These are phyloP conservation scores for Persicaria tinctoria DNA, from an alignment of 148 eudicot species.

Conservation along the genomic window DNA sequence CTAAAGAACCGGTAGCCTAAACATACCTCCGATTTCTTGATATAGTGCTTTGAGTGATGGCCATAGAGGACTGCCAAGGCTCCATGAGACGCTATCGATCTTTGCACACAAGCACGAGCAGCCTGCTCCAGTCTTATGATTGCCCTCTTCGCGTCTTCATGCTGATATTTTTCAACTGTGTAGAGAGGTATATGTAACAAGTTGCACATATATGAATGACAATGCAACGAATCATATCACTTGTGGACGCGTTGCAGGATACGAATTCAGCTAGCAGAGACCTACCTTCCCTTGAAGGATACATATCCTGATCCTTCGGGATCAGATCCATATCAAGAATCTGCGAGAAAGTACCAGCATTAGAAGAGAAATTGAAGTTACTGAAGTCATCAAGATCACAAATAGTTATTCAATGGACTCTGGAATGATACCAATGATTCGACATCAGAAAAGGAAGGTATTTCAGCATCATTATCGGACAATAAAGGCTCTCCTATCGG, in stretches of 20 bases:
- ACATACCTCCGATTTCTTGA: slow-evolving; percentile 60
- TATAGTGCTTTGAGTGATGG: slow-evolving; percentile 42
- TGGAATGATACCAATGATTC: slow-evolving; percentile 30
- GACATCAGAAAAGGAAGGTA: slow-evolving; percentile 37
- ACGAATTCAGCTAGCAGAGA: not conserved
- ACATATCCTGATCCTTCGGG: slow-evolving; percentile 44
- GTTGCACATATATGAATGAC: too few species aligned
- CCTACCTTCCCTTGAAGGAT: slow-evolving; percentile 40
- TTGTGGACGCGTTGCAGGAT: too few species aligned
- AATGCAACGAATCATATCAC: too few species aligned
- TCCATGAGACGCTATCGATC: slow-evolving; percentile 49
- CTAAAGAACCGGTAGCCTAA: not conserved
- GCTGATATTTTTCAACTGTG: slow-evolving; percentile 46
- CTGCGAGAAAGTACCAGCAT: slow-evolving; percentile 27
- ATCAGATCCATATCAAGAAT: slow-evolving; percentile 82
- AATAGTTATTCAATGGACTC: not conserved
- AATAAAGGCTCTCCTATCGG: slow-evolving; percentile 16
- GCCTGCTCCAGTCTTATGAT: slow-evolving; percentile 58
- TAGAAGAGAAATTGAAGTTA: too few species aligned
- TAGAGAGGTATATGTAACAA: not conserved
- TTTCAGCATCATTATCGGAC: slow-evolving; percentile 31
- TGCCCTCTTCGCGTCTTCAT: slow-evolving; percentile 37
- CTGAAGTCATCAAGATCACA: not conserved
- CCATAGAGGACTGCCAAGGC: slow-evolving; percentile 60
- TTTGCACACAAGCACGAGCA: slow-evolving; percentile 38